These are phyloP conservation scores for Saccharomycopsis microspora DNA, from an alignment of 805 yeast genomes.

Conservation along the genomic window DNA sequence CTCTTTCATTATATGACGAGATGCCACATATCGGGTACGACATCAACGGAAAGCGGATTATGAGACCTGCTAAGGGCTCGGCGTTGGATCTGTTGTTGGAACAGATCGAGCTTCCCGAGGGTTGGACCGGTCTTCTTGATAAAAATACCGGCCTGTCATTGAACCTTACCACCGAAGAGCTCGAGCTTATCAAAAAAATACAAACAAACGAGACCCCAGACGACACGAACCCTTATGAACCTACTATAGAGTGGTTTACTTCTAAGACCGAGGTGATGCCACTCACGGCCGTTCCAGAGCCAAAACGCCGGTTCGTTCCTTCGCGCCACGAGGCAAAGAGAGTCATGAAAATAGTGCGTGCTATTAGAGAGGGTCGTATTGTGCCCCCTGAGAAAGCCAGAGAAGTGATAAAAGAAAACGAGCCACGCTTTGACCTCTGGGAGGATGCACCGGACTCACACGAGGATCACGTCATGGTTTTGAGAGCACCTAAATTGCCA, in stretches of 20 bases:
- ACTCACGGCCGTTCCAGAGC: slow-evolving; percentile 87
- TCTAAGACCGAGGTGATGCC: slow-evolving; percentile 81
- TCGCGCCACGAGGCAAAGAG: slow-evolving; percentile 95
- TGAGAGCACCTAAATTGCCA: slow-evolving; percentile 89
- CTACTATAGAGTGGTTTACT: slow-evolving; percentile 93
- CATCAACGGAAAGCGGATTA: slow-evolving; percentile 93
- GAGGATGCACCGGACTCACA: slow-evolving; percentile 49
- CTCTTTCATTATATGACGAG: slow-evolving; percentile 88
- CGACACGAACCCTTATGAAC: slow-evolving; percentile 81
- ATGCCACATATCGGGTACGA: slow-evolving; percentile 96
- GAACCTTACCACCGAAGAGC: slow-evolving; percentile 77
- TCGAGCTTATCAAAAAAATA: slow-evolving; percentile 76
- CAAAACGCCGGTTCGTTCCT: slow-evolving; percentile 93
- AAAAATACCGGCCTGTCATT: slow-evolving; percentile 77
- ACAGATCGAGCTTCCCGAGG: slow-evolving; percentile 88
- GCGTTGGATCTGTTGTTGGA: slow-evolving; percentile 88
- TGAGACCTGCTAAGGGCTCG: slow-evolving; percentile 97
- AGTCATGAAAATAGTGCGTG: slow-evolving; percentile 91
- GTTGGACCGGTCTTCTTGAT: slow-evolving; percentile 96
- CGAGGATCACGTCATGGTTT: slow-evolving; percentile 75
- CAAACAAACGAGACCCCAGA: slow-evolving; percentile 80
- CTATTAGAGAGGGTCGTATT: slow-evolving; percentile 93
- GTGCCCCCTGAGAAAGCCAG: slow-evolving; percentile 56
- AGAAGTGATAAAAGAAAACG: slow-evolving; percentile 40
- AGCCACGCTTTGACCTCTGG: slow-evolving; percentile 73